These are phyloP conservation scores for Salix dunnii DNA, from an alignment of 345 rosid species.

Conservation along the genomic window DNA sequence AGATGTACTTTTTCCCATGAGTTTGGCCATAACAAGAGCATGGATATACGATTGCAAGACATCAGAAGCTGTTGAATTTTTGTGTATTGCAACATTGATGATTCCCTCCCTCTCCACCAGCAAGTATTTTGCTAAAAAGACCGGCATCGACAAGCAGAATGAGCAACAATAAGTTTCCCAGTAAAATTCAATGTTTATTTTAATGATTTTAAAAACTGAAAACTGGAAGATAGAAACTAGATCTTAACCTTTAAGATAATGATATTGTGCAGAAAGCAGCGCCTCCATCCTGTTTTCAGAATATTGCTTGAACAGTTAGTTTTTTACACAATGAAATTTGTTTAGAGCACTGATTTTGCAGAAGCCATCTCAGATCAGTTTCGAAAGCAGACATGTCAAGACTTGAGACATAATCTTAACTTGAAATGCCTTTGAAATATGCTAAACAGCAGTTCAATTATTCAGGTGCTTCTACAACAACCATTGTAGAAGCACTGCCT, in stretches of 20 bases:
- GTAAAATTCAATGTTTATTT: background rate
- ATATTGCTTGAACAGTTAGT: constrained; percentile 18
- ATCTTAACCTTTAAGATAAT: constrained; percentile 42
- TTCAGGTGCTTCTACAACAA: background rate
- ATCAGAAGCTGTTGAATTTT: constrained; percentile 54
- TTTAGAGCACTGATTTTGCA: background rate
- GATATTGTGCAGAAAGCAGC: constrained; percentile 35
- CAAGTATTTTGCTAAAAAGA: constrained; percentile 57
- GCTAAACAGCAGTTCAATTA: background rate
- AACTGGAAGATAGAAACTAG: background rate
- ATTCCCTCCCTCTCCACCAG: constrained; percentile 48
- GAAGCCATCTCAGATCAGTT: constrained; percentile 1
- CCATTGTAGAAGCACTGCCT: background rate
- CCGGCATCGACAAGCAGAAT: constrained; percentile 10
- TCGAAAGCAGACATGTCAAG: background rate
- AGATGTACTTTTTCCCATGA: constrained; percentile 22
- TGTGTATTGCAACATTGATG: constrained; percentile 54
- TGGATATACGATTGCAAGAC: constrained; percentile 71
- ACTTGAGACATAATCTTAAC: background rate
- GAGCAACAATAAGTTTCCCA: constrained; percentile 1
- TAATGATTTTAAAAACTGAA: background rate
- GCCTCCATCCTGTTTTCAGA: constrained; percentile 47
- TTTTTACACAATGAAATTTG: background rate
- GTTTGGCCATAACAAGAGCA: constrained; percentile 54
- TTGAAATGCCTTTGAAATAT: background rate